Percentiles rank a stretch among this genome's conserved stretches.
phyloP scores from a whole-genome alignment of 805 yeast species.

The Citeromyces matritensis region DNA sequence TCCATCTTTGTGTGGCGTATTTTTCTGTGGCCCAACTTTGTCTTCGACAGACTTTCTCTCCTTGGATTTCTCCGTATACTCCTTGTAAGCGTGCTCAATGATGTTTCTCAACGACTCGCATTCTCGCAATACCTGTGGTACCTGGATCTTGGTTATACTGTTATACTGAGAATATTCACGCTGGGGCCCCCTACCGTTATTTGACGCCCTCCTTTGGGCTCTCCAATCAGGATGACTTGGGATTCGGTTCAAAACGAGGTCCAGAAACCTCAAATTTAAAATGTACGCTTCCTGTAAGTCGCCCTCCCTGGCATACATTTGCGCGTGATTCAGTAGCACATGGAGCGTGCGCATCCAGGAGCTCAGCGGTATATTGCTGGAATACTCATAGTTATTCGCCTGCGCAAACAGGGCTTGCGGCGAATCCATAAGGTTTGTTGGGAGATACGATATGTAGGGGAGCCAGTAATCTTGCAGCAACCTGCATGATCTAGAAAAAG shows the following conservation, averaged over 20 bases:
- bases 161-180: conserved; percentile 10
- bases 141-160: conserved; percentile 6
- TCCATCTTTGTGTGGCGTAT: not conserved
- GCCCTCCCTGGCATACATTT: conserved; percentile 24
- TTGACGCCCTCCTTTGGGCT: conserved; percentile 7
- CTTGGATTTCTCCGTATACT: conserved; percentile 3
- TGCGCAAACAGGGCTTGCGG: conserved; percentile 23
- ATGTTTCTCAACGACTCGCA: conserved; percentile 13
- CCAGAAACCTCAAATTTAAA: conserved; percentile 43
- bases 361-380: conserved; percentile 29
- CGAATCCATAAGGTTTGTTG: not conserved
- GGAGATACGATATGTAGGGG: not conserved
- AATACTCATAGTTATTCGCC: conserved; percentile 40
- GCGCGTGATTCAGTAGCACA: conserved; percentile 29
- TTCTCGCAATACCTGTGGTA: conserved; percentile 14
- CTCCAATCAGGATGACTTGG: conserved; percentile 28
- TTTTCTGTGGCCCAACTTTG: conserved; percentile 6
- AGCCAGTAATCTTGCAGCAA: not conserved
- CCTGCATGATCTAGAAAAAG: not conserved
- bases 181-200: conserved; percentile 8
- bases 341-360: conserved; percentile 42
- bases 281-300: conserved; percentile 35
- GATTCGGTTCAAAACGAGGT: conserved; percentile 31
- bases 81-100: conserved; percentile 10
- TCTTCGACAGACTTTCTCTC: conserved; percentile 3